phyloP scores from a whole-genome alignment of 495 filamentous ascomycete species.

The Recurvomyces mirabilis region DNA sequence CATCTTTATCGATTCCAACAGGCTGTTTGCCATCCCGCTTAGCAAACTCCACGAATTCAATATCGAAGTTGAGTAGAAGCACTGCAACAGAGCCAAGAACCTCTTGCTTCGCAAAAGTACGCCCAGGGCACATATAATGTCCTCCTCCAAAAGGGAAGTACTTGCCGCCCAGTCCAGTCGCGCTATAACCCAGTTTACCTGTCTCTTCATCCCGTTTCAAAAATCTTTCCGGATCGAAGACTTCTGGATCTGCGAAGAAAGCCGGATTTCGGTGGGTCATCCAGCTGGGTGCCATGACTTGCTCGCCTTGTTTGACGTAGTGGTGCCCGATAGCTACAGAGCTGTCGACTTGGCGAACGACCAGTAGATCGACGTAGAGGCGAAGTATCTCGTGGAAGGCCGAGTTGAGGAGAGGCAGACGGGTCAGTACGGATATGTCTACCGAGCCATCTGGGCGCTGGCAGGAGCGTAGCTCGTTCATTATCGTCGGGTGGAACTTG shows the following conservation, averaged over 20 bases:
- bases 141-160: conserved; percentile 10
- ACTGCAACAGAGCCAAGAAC: conserved; percentile 3
- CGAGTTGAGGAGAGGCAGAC: conserved; percentile 32
- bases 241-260: background rate
- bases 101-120: conserved; percentile 7
- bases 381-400: conserved; percentile 33
- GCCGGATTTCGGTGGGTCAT: conserved; percentile 3
- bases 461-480: background rate
- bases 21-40: too few species aligned
- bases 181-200: background rate
- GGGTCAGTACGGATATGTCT: conserved; percentile 23
- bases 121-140: conserved; percentile 3
- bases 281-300: conserved; percentile 7
- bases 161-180: background rate
- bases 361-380: conserved; percentile 26
- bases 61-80: conserved; percentile 2
- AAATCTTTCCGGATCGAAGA: conserved; percentile 4
- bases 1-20: background rate
- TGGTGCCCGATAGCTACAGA: background rate
- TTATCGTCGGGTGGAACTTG: background rate
- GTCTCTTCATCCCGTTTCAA: conserved; percentile 1
- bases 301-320: conserved; percentile 1
- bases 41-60: background rate
- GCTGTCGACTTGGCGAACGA: conserved; percentile 11
- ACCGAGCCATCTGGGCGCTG: conserved; percentile 6